Evolutionary conservation across 2,329 filamentous ascomycete genomes (phyloP).

Genomic region (Fusarium stilboides): DNA sequence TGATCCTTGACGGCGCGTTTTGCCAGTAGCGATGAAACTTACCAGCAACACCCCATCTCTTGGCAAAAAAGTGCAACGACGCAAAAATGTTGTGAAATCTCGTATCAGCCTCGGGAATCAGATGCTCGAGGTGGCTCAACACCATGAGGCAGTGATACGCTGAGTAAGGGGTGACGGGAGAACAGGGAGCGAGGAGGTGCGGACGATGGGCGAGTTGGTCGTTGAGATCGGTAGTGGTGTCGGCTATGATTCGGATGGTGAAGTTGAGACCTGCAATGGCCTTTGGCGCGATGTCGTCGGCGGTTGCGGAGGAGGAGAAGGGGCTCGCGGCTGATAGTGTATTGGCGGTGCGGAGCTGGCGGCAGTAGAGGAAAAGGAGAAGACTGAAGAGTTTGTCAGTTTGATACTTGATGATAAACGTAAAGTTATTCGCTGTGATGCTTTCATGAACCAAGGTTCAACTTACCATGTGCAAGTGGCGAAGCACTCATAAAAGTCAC

Average conservation of each 20-base stretch:
- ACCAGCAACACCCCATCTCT: slow-evolving; percentile 56
- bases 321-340: slow-evolving; percentile 38
- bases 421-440: neutral
- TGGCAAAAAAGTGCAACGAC: slow-evolving; percentile 54
- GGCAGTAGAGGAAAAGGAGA: slow-evolving; percentile 55
- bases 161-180: slow-evolving; percentile 54
- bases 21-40: slow-evolving; percentile 32
- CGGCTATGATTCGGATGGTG: slow-evolving; percentile 55
- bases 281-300: slow-evolving; percentile 53
- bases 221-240: slow-evolving; percentile 56
- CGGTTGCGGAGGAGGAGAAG: slow-evolving; percentile 34
- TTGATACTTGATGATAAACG: neutral
- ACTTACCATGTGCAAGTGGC: slow-evolving; percentile 55
- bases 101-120: slow-evolving; percentile 53
- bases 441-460: slow-evolving; percentile 1
- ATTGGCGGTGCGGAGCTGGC: slow-evolving; percentile 51
- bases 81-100: slow-evolving; percentile 55
- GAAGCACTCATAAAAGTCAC: slow-evolving; percentile 56
- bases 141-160: slow-evolving; percentile 55
- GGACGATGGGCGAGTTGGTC: slow-evolving; percentile 53
- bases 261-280: slow-evolving; percentile 57
- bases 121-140: slow-evolving; percentile 53
- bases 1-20: slow-evolving; percentile 10
- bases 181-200: slow-evolving; percentile 53
- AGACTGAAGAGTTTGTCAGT: slow-evolving; percentile 44